Base-by-base conservation (phyloP, 1,284 basidiomycete species). In the Mrakiaceae sp. region DNA sequence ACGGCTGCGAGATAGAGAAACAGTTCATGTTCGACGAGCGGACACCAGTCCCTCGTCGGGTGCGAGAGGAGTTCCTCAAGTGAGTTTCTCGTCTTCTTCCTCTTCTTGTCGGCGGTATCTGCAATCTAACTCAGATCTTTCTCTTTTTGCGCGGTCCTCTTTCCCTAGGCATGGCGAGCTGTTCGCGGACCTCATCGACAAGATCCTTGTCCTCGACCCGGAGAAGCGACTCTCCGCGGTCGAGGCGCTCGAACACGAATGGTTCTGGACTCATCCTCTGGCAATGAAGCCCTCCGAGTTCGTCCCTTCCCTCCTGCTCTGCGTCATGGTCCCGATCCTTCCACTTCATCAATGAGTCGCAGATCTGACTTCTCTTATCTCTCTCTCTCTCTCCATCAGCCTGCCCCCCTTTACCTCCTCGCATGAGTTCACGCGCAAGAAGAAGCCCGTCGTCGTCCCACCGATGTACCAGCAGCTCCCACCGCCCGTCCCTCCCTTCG, bases 261-360 rank as follows among this genome's bases (percentile, higher is more conserved):
- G 78, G 77, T 81, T 73, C 76, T 94, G 89, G 88, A 86, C 84
- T 0, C 85, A 88, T 68, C 90, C 90, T 0, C 71, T 89, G 44
- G 86, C 90, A 12, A 88, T 88, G n/a, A 86, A 88, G 76, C 85
- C 88, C 0, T 87, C 85, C 74, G 82, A 82, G 90, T 90, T 69
- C 69, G 84, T 79, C 2, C 39, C 57, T 14, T 47, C n/a, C 62
- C 14, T 43, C 7, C 11, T 16, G 14, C 6, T 66, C 59, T 44
- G 48, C 9, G 52, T 12, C 43, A 55, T 53, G 48, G 27, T 60
- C 9, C 51, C 40, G n/a, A 10, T 46, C 8, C 11, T 44, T 49
- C 6, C 6, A 10, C 44, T 47, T 59, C 27, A 27, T 27, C 27
- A 27, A 27, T 27, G 27, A 27, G 27, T 27, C 27, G 27, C 27